Evolutionary conservation across 805 yeast species (phyloP).

Genomic region (Schizosaccharomyces lindneri): DNA sequence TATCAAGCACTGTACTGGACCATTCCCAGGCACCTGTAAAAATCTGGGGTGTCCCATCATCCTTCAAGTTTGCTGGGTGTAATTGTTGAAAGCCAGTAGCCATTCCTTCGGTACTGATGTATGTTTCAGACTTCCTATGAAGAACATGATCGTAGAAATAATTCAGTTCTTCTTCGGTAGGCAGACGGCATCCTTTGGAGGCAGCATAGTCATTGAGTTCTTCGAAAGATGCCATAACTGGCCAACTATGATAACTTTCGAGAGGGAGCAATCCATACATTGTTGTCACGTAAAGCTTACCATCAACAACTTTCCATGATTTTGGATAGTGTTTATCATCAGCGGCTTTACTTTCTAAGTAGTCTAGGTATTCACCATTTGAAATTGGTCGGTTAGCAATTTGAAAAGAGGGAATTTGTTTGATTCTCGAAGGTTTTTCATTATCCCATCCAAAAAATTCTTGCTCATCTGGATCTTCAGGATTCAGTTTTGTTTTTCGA

Average conservation of each 20-base stretch:
- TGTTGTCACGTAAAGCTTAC: constrained; percentile 5
- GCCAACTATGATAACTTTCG: constrained; percentile 6
- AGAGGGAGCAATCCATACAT: constrained; percentile 4
- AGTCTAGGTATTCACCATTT: constrained; percentile 6
- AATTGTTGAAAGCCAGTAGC: constrained; percentile 7
- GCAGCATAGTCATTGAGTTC: constrained; percentile 6
- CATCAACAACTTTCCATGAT: constrained; percentile 6
- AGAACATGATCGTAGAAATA: constrained; percentile 6
- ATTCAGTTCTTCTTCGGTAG: constrained; percentile 7
- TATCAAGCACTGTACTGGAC: constrained; percentile 7
- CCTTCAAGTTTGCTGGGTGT: constrained; percentile 5
- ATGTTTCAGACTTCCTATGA: neutral
- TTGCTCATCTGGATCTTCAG: neutral
- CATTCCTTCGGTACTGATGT: neutral
- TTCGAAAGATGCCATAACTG: constrained; percentile 8
- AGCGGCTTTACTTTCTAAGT: neutral
- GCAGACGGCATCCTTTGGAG: constrained; percentile 8
- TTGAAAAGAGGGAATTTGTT: constrained; percentile 1
- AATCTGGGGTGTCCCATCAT: neutral
- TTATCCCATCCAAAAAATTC: constrained; percentile 8
- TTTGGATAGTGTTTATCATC: constrained; percentile 3
- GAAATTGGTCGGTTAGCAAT: constrained; percentile 7
- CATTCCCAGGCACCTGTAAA: constrained; percentile 9
- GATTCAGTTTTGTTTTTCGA: no score
- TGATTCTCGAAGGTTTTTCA: constrained; percentile 7